These are phyloP conservation scores for Neurospora sp. DNA, from an alignment of 495 filamentous ascomycete species.

Conservation along the genomic window DNA sequence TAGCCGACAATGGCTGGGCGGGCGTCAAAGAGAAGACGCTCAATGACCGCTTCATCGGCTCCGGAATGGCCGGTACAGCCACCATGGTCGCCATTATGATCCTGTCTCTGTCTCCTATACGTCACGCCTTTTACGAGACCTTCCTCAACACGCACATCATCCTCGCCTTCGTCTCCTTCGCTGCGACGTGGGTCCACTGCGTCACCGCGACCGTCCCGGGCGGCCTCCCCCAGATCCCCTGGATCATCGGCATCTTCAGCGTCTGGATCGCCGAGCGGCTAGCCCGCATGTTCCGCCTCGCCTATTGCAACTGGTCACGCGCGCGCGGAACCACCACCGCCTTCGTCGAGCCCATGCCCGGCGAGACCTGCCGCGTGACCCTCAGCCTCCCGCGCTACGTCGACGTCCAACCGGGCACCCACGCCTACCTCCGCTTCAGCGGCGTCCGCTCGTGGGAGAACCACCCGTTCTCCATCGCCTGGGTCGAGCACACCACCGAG, in stretches of 20 bases:
- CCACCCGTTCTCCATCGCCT: conserved; percentile 91
- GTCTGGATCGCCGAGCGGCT: conserved; percentile 73
- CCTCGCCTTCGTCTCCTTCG: conserved; percentile 51
- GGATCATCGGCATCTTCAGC: conserved; percentile 56
- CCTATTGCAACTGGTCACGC: conserved; percentile 56
- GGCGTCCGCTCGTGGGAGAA: conserved; percentile 69
- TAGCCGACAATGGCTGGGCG: conserved; percentile 55
- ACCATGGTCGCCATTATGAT: conserved; percentile 51
- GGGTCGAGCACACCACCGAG: conserved; percentile 46
- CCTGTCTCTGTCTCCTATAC: conserved; percentile 59
- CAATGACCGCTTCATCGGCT: conserved; percentile 47
- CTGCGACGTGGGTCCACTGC: conserved; percentile 62
- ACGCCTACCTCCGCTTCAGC: conserved; percentile 79
- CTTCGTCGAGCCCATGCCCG: conserved; percentile 64
- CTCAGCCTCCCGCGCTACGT: conserved; percentile 68
- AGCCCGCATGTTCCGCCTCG: conserved; percentile 55
- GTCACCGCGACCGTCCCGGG: conserved; percentile 27
- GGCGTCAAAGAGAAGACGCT: conserved; percentile 39
- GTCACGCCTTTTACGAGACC: conserved; percentile 93
- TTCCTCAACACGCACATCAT: conserved; percentile 79
- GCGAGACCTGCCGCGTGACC: conserved; percentile 75
- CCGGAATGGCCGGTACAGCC: conserved; percentile 39
- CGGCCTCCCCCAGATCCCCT: conserved; percentile 52
- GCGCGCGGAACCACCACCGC: conserved; percentile 56
- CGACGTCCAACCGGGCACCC: conserved; percentile 71